Percentiles rank a stretch among this genome's conserved stretches.
Evolutionary conservation across 2,329 filamentous ascomycete genomes (phyloP).

Genomic region (Pseudocercospora fijiensis): DNA sequence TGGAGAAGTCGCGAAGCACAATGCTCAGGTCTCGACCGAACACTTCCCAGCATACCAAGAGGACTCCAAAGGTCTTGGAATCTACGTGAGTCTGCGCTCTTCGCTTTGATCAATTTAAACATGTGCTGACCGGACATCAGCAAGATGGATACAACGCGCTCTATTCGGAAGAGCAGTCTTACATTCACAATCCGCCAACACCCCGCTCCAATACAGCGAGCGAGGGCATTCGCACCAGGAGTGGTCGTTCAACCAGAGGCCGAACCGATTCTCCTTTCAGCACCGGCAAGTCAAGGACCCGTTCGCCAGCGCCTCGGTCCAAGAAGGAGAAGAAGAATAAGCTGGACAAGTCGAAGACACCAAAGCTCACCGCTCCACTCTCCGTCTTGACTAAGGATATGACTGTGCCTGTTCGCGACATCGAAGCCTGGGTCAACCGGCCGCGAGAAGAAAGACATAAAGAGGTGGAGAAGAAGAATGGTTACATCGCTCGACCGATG

Average conservation of each 20-base stretch:
- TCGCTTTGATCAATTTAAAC: neutral
- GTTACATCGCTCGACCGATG: slow-evolving; percentile 87
- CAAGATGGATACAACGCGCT: slow-evolving; percentile 30
- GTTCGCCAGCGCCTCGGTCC: slow-evolving; percentile 37
- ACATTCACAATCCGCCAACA: slow-evolving; percentile 43
- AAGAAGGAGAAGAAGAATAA: slow-evolving; percentile 49
- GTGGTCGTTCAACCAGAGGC: slow-evolving; percentile 39
- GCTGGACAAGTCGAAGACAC: slow-evolving; percentile 48
- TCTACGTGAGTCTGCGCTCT: slow-evolving; percentile 32
- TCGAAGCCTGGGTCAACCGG: slow-evolving; percentile 75
- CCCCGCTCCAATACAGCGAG: slow-evolving; percentile 45
- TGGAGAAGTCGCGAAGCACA: slow-evolving; percentile 46
- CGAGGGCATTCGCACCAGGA: slow-evolving; percentile 43
- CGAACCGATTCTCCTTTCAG: slow-evolving; percentile 40
- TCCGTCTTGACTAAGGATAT: slow-evolving; percentile 68
- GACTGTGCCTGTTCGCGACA: slow-evolving; percentile 68
- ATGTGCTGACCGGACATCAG: slow-evolving; percentile 26
- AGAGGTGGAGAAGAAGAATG: slow-evolving; percentile 69
- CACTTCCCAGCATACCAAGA: slow-evolving; percentile 36
- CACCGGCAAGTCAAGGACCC: slow-evolving; percentile 35
- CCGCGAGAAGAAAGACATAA: slow-evolving; percentile 62
- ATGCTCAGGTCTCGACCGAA: slow-evolving; percentile 37
- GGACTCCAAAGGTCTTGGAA: slow-evolving; percentile 36
- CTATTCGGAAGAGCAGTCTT: slow-evolving; percentile 31
- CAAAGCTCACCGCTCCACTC: slow-evolving; percentile 64